phyloP scores from a whole-genome alignment of 495 filamentous ascomycete genomes.

The Podospora pseudocomata region DNA sequence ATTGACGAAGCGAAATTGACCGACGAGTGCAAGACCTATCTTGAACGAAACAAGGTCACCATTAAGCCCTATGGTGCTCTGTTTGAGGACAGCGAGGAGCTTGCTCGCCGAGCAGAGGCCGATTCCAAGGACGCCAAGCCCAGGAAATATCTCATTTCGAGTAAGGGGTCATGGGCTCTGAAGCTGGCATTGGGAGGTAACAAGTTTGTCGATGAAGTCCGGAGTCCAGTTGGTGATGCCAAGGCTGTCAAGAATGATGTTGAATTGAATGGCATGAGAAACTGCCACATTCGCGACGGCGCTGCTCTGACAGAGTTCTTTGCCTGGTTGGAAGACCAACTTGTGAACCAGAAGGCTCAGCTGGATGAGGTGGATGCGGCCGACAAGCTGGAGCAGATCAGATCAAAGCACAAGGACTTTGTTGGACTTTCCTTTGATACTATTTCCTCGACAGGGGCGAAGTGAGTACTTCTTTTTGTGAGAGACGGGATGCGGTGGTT shows the following conservation, averaged over 20 bases:
- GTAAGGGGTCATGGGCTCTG: slow-evolving; percentile 89
- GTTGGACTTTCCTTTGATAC: slow-evolving; percentile 93
- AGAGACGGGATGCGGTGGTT: not conserved
- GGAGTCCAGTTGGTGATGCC: slow-evolving; percentile 86
- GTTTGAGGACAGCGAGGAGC: slow-evolving; percentile 67
- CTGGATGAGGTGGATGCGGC: slow-evolving; percentile 89
- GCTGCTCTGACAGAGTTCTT: slow-evolving; percentile 91
- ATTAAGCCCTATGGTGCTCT: slow-evolving; percentile 84
- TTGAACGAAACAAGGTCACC: slow-evolving; percentile 63
- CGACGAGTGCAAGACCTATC: slow-evolving; percentile 63
- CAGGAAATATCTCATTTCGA: slow-evolving; percentile 83
- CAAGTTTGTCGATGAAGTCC: slow-evolving; percentile 75
- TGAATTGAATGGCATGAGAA: slow-evolving; percentile 88
- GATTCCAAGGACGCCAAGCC: slow-evolving; percentile 32
- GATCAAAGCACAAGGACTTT: slow-evolving; percentile 77
- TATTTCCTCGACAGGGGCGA: slow-evolving; percentile 91
- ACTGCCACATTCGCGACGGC: slow-evolving; percentile 91
- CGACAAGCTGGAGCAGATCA: slow-evolving; percentile 81
- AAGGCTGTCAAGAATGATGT: slow-evolving; percentile 97
- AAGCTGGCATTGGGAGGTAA: slow-evolving; percentile 86
- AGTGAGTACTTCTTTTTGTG: slow-evolving; percentile 42
- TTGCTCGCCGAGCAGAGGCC: slow-evolving; percentile 48
- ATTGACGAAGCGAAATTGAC: slow-evolving; percentile 75
- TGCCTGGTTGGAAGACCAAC: slow-evolving; percentile 91
- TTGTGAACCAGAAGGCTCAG: slow-evolving; percentile 65